Evolutionary conservation across 345 rosid genomes (phyloP), one percentile per base, ranked within the genome.

Genomic region (Psidium guajava): DNA sequence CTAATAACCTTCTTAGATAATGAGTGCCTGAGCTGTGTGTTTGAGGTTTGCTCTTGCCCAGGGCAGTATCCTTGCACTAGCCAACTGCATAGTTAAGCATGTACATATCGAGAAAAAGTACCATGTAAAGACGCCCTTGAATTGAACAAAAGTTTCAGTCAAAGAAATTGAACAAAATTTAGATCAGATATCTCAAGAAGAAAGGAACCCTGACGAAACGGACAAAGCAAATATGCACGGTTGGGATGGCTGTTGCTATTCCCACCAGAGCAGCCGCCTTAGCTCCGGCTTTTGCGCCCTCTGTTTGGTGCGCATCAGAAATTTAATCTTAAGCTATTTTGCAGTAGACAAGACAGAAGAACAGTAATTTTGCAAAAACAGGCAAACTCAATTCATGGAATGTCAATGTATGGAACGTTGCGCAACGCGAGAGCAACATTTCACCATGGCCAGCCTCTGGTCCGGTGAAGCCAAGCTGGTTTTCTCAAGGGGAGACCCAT

Each of bases 11-110:
- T 95, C 89, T 82, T 97, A 95, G 83, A 97, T 85, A 59, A 97
- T 92, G 83, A 97, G 99, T 87, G 99, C 99, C 88, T 97, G 99
- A 85, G 98, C 98, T 27, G 98, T 93, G 91, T 87, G 95, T 88
- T 95, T 97, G 74, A 97, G 96, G 88, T 95, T 91, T 73, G 92
- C 94, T 83, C 93, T 95, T 5, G 98, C 99, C 99, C 98, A 93
- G 0, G 98, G 98, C 86, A 92, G 87, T 92, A 92, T 91, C 87
- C 94, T 91, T 36, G 83, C 97, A 87, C 94, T 92, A 8, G 91
- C 98, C 91, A 97, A 77, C 99, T 89, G 89, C 77, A 69, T 36
- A 2, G 77, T 69, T 32, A 69, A 69, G 1, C 77, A 32, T 69
- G 0, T 32, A 64, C 24, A 16, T 36, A 16, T 32, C 16, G 24